Base-by-base conservation (phyloP, 106 monocot genomes). In the Amphibolis antarctica region DNA sequence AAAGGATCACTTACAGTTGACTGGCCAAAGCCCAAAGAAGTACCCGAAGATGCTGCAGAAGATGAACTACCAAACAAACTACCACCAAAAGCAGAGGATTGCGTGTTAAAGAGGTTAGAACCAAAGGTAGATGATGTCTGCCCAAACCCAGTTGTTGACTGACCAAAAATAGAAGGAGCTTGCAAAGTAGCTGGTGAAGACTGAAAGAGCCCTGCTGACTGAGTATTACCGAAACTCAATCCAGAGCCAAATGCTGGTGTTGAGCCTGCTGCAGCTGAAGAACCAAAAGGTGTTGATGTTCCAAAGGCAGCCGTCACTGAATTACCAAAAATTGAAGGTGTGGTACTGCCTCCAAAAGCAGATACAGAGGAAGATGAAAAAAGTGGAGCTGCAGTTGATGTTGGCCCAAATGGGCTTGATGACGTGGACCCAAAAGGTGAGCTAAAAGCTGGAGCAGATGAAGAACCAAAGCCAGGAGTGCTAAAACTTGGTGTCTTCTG, bases 11-110 rank as follows among this genome's bases (percentile, higher is more conserved):
- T 79, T 79, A 85, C 88, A 72, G 80, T 70, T 63, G 88, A 30
- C 55, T 85, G 85, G 65, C 85, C 71, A 73, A 88, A 93, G 59
- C 74, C 79, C 14, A 42, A 14, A 62, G 80, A 69, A 65, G 56
- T 71, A 58, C 68, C 74, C 26, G 82, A 72, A 52, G 77, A 67
- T 74, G 75, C 51, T 20, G 79, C 21, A 58, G 86, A 78, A 44
- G 86, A 69, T 46, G 86, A 84, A 69, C 66, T 80, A 71, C 71
- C 76, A 72, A 94, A 94, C 53, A 89, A 47, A 73, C 89, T 71
- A 25, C 88, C 88, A 15, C 88, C 83, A 80, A 86, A 89, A 5
- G 88, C 92, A 67, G 85, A 83, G 18, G 83, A 77, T 53, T 73
- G 83, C 10, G 83, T 75, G 68, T 61, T 82, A 63, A 93, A 85